These are phyloP conservation scores for Calocybe gangraenosa DNA, from an alignment of 768 basidiomycete genomes.

Conservation along the genomic window DNA sequence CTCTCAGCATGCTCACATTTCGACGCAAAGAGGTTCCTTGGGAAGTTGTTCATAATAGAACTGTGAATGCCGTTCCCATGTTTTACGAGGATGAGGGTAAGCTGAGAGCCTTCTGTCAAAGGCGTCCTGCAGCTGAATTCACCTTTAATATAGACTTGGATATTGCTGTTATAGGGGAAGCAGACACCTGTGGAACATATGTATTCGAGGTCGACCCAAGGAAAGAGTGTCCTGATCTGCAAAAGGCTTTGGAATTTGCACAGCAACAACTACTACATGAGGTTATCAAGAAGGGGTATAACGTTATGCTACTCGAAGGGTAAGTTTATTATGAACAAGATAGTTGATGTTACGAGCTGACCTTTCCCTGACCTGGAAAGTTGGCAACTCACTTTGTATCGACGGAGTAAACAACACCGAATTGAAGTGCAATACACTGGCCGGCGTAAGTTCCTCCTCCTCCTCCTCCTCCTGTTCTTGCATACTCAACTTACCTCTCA, in stretches of 20 bases:
- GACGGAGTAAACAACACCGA: slow-evolving; percentile 58
- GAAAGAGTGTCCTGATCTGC: slow-evolving; percentile 42
- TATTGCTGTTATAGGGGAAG: slow-evolving; percentile 47
- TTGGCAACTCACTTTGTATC: slow-evolving; percentile 64
- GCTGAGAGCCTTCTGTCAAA: slow-evolving; percentile 12
- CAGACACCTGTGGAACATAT: slow-evolving; percentile 56
- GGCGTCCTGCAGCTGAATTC: slow-evolving; percentile 1
- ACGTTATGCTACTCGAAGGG: slow-evolving; percentile 68
- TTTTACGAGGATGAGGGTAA: slow-evolving; percentile 60
- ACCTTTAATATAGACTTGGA: slow-evolving; percentile 45
- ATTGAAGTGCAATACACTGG: slow-evolving; percentile 69
- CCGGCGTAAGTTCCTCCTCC: slow-evolving; percentile 37
- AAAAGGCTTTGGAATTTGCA: slow-evolving; percentile 56
- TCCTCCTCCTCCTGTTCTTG: background rate
- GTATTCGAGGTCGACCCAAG: slow-evolving; percentile 53
- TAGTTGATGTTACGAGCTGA: no score
- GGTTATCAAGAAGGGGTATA: slow-evolving; percentile 51
- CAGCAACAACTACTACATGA: slow-evolving; percentile 60
- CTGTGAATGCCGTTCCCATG: slow-evolving; percentile 60
- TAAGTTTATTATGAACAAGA: slow-evolving; percentile 19
- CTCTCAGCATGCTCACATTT: slow-evolving; percentile 43
- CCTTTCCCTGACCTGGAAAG: slow-evolving; percentile 26
- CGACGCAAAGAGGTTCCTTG: slow-evolving; percentile 61
- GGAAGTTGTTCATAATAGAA: slow-evolving; percentile 72
- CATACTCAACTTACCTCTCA: no score